Evolutionary conservation across 2,329 filamentous ascomycete genomes (phyloP), one percentile per base, ranked within the genome.

Genomic region (Penicillium janthinellum): DNA sequence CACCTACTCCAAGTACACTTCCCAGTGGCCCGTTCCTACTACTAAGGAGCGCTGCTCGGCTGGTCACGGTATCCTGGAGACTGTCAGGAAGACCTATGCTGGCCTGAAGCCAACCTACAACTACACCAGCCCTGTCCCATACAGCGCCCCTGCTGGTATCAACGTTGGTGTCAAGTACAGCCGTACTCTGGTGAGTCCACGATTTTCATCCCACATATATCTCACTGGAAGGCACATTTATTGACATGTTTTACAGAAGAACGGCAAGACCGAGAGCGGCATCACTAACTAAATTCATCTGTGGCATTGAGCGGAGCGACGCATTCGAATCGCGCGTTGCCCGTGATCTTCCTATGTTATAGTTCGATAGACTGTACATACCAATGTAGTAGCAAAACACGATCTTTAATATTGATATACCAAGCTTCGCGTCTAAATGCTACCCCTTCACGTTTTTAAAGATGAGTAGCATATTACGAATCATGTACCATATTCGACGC

Each of bases 81-180:
- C 69, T 5, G 74, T 76, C 25, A 74, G 74, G 68, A 56, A 70
- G 50, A 75, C 71, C 28, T 76, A 70, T 42, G 58, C 63, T 28
- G 64, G 66, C 35, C 64, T 61, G 34, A 41, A 69, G 55, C 62
- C 73, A 8, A 74, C 70, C 11, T 73, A 73, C 61, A 69, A 76
- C 64, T 76, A 76, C 61, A 70, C 67, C 15, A 74, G 68, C 55
- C 74, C 74, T 15, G 69, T 74, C 52, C 73, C 73, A 1, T 73
- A 68, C 49, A 68, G 75, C 39, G 58, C 64, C 2, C 59, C 58
- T 48, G 66, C 58, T 42, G 63, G 64, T 44, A 71, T 68, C 59
- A 74, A 74, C 35, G 20, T 65, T 25, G 67, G 67, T 48, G 59
- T 69, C 31, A 66, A 66, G 59, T 69, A 62, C 59, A 60, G 49